phyloP scores from a whole-genome alignment of 805 yeast genomes.

The Isabelozyma rhagii region DNA sequence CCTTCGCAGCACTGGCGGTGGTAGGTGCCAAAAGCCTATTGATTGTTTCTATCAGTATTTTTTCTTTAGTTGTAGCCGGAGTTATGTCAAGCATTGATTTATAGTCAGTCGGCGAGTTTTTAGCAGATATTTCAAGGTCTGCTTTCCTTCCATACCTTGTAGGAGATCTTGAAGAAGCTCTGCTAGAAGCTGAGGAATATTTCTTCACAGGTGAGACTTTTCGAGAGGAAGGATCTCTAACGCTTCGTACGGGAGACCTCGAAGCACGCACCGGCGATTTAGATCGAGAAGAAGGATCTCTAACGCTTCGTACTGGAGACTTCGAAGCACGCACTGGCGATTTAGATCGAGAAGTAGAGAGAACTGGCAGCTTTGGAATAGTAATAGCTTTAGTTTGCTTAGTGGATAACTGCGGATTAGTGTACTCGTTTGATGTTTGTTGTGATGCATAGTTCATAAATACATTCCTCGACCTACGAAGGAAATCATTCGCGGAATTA shows the following conservation, averaged over 20 bases:
- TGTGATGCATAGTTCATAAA: constrained; percentile 1
- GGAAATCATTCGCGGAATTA: constrained; percentile 1
- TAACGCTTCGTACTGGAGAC: background rate
- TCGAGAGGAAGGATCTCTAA: background rate
- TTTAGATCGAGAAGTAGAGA: background rate
- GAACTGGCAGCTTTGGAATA: background rate
- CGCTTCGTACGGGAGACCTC: background rate
- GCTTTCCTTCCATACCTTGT: constrained; percentile 3
- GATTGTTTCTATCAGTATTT: constrained; percentile 1
- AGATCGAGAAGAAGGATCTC: background rate
- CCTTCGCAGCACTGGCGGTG: constrained; percentile 27
- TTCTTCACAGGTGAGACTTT: background rate
- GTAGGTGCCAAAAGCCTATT: constrained; percentile 28
- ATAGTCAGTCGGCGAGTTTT: background rate
- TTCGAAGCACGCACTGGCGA: background rate
- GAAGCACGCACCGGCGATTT: background rate
- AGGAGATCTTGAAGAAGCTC: constrained; percentile 9
- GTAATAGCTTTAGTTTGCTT: background rate
- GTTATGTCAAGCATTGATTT: background rate
- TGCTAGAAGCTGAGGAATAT: background rate
- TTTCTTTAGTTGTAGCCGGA: background rate
- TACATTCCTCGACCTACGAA: constrained; percentile 10
- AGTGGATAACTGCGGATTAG: background rate
- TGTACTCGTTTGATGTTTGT: background rate
- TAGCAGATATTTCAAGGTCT: constrained; percentile 1